Conservation (phyloP, 768 basidiomycete species). For the Lactarius hengduanensis region DNA sequence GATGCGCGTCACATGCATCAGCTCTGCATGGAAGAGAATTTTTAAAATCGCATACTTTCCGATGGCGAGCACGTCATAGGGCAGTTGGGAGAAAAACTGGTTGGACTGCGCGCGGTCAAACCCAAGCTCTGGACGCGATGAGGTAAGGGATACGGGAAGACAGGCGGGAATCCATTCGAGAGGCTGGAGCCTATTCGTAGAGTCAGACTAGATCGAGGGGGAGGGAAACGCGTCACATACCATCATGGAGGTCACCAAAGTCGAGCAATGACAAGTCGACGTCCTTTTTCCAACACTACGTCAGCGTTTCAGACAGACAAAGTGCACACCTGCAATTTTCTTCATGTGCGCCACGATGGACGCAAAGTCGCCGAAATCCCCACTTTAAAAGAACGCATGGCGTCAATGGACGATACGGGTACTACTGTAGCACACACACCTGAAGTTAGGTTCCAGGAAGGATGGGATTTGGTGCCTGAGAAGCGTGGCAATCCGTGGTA, state of each 20-base stretch:
- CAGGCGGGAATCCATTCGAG: slow-evolving; percentile 67
- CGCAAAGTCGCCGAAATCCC: slow-evolving; percentile 77
- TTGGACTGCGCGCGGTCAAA: slow-evolving; percentile 49
- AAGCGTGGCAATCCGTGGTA: slow-evolving; percentile 82
- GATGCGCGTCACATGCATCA: not conserved
- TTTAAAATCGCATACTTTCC: slow-evolving; percentile 59
- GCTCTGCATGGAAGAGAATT: not conserved
- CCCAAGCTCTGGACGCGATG: slow-evolving; percentile 5
- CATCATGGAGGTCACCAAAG: slow-evolving; percentile 77
- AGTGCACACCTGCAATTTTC: slow-evolving; percentile 39
- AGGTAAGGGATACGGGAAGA: not conserved
- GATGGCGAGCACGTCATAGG: slow-evolving; percentile 80
- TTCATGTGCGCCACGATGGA: slow-evolving; percentile 89
- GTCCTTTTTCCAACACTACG: slow-evolving; percentile 46
- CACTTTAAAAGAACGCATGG: slow-evolving; percentile 34
- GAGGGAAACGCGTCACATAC: slow-evolving; percentile 32
- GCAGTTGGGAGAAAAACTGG: slow-evolving; percentile 65
- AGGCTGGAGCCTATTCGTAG: slow-evolving; percentile 60
- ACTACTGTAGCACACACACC: slow-evolving; percentile 25
- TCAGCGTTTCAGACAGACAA: not conserved
- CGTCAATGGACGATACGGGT: too few relatives aligned
- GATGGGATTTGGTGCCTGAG: slow-evolving; percentile 77
- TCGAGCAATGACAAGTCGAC: slow-evolving; percentile 84
- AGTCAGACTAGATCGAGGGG: slow-evolving; percentile 14
- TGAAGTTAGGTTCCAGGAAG: slow-evolving; percentile 74